Percentiles rank a stretch among this genome's conserved stretches.
Evolutionary conservation across 306 rosid genomes (phyloP).

Genomic region (Amphicarpaea edgeworthii): DNA sequence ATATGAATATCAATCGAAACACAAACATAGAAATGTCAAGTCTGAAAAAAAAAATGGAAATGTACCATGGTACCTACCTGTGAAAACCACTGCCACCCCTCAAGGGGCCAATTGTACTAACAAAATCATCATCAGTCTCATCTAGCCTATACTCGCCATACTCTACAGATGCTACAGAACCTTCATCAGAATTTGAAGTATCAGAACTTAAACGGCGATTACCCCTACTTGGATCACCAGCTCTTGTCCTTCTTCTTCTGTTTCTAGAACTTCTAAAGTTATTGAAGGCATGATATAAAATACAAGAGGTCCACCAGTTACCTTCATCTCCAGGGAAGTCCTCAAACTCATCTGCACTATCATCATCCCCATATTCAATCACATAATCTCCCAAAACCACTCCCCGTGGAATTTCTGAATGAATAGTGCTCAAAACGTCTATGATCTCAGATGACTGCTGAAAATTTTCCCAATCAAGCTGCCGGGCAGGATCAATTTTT

Average conservation of each 20-base stretch:
- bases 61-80: slow-evolving; percentile 62
- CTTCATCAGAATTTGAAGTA: slow-evolving; percentile 74
- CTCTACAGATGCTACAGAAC: slow-evolving; percentile 74
- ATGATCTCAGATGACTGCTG: slow-evolving; percentile 89
- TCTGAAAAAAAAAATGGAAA: background rate
- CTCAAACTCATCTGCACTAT: slow-evolving; percentile 76
- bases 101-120: slow-evolving; percentile 57
- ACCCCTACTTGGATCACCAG: slow-evolving; percentile 65
- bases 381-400: slow-evolving; percentile 89
- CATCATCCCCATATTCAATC: slow-evolving; percentile 88
- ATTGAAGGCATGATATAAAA: slow-evolving; percentile 79
- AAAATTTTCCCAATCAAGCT: slow-evolving; percentile 91
- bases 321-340: slow-evolving; percentile 83
- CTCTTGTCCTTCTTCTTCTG: slow-evolving; percentile 77
- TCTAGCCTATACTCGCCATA: slow-evolving; percentile 68
- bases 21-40: slow-evolving; percentile 19
- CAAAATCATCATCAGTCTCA: slow-evolving; percentile 73
- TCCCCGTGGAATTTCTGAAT: slow-evolving; percentile 80
- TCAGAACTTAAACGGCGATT: slow-evolving; percentile 66
- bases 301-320: slow-evolving; percentile 94
- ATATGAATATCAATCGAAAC: slow-evolving; percentile 2
- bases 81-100: slow-evolving; percentile 66
- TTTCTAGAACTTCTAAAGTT: slow-evolving; percentile 78
- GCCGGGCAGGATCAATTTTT: slow-evolving; percentile 81
- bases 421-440: slow-evolving; percentile 87